A percentile compares a stretch with the other conserved stretches of the same genome.
phyloP scores from a whole-genome alignment of 148 eudicot genomes.

The Rheum nobile region DNA sequence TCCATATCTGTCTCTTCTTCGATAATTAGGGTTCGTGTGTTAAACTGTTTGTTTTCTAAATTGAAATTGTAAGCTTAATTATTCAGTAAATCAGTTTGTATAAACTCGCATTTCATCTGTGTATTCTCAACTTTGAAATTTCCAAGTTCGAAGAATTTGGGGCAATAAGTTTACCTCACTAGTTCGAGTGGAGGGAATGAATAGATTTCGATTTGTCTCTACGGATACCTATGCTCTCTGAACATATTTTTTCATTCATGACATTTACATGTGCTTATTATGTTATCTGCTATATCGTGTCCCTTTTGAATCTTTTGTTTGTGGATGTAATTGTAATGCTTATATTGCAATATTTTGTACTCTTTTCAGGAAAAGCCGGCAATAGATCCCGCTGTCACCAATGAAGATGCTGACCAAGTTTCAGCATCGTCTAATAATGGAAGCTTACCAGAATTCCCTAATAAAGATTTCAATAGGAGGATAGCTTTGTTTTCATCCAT shows the following conservation, averaged over 20 bases:
- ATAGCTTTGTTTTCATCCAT: slow-evolving; percentile 50
- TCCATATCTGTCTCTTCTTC: not conserved
- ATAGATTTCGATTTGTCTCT: not conserved
- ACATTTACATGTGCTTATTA: not conserved
- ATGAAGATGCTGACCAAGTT: slow-evolving; percentile 20
- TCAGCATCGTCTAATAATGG: slow-evolving; percentile 24
- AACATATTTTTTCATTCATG: not conserved
- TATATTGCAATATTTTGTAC: slow-evolving; percentile 55
- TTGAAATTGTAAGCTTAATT: not conserved
- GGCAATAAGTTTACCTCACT: not conserved
- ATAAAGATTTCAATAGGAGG: slow-evolving; percentile 43
- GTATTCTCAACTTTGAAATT: not conserved
- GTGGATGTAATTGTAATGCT: slow-evolving; percentile 62
- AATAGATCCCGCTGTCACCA: slow-evolving; percentile 52
- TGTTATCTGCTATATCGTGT: slow-evolving; percentile 23
- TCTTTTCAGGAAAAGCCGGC: slow-evolving; percentile 68
- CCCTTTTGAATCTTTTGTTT: slow-evolving; percentile 33
- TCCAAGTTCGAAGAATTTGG: not conserved
- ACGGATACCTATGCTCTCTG: not conserved
- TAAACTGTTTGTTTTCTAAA: not conserved
- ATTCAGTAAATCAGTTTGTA: not conserved
- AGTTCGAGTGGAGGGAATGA: not conserved
- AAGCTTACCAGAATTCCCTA: slow-evolving; percentile 52
- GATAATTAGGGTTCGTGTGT: not conserved
- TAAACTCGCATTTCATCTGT: not conserved